Percentiles rank a stretch among this genome's conserved stretches.
Evolutionary conservation across 331 rosid species (phyloP).

Genomic region (Erythrophleum ivorense): DNA sequence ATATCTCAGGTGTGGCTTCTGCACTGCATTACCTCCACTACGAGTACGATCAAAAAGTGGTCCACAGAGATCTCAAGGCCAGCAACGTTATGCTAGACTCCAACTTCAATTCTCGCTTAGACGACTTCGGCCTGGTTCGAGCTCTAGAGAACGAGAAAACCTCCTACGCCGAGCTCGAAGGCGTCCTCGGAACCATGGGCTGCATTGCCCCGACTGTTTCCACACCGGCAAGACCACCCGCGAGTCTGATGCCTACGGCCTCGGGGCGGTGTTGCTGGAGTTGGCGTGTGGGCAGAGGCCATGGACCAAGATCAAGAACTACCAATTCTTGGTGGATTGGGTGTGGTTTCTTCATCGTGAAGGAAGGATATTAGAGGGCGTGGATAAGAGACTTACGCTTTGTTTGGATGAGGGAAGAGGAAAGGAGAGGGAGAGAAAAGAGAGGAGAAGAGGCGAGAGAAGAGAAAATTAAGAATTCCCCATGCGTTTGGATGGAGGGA

Average conservation of each 20-base stretch:
- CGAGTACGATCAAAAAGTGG: constrained; percentile 72
- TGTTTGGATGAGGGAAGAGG: no score
- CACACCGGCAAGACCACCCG: constrained; percentile 76
- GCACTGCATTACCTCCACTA: constrained; percentile 74
- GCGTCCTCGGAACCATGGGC: constrained; percentile 75
- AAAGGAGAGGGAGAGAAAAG: no score
- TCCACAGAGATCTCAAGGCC: constrained; percentile 82
- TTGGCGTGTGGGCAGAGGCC: constrained; percentile 76
- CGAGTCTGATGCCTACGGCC: constrained; percentile 67
- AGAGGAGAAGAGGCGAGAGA: no score
- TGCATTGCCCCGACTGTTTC: constrained; percentile 81
- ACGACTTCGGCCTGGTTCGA: constrained; percentile 76
- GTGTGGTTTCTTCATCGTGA: constrained; percentile 71
- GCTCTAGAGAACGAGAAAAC: constrained; percentile 69
- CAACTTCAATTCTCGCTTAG: constrained; percentile 64
- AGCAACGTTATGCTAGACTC: constrained; percentile 78
- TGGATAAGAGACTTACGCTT: constrained; percentile 60
- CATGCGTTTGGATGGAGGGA: no score
- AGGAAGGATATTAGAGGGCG: constrained; percentile 53
- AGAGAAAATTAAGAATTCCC: no score
- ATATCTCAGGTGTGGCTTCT: constrained; percentile 69
- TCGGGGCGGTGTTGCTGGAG: constrained; percentile 71
- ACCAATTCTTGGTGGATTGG: constrained; percentile 68
- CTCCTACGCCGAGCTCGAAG: constrained; percentile 65
- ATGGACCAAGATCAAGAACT: constrained; percentile 54